Evolutionary conservation across 2,329 filamentous ascomycete species (phyloP).

Genomic region (Phialophora chinensis): DNA sequence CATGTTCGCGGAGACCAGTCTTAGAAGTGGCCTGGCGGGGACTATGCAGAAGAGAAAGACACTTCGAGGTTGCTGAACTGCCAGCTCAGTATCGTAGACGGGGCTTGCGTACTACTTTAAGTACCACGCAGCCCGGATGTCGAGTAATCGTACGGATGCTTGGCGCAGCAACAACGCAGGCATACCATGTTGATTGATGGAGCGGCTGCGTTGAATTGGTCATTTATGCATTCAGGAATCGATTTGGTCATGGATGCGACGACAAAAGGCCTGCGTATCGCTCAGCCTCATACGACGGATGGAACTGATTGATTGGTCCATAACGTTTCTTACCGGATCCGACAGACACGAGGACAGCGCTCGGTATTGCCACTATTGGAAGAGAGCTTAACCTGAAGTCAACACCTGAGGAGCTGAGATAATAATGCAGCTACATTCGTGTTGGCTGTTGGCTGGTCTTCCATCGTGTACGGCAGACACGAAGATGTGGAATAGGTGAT

Average conservation of each 20-base stretch:
- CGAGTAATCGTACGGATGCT: not conserved
- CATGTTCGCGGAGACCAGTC: not conserved
- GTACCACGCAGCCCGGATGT: not conserved
- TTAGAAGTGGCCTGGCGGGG: not conserved
- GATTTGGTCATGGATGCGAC: not conserved
- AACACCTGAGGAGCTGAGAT: not conserved
- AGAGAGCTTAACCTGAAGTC: not conserved
- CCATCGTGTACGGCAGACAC: not conserved
- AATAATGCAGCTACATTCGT: not conserved
- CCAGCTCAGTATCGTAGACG: not conserved
- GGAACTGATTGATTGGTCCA: not conserved
- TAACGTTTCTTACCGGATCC: not conserved
- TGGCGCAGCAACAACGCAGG: not conserved
- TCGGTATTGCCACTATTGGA: not conserved
- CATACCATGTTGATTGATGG: not conserved
- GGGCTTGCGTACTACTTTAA: not conserved
- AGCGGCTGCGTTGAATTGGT: not conserved
- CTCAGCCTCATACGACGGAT: not conserved
- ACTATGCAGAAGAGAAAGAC: not conserved
- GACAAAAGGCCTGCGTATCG: not conserved
- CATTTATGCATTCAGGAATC: not conserved
- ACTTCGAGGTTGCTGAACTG: not conserved
- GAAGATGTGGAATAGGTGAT: not conserved
- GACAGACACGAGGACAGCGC: not conserved
- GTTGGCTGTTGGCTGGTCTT: not conserved